Evolutionary conservation across 73 alveolate genomes (phyloP).

Genomic region (Uronychia setigera): DNA sequence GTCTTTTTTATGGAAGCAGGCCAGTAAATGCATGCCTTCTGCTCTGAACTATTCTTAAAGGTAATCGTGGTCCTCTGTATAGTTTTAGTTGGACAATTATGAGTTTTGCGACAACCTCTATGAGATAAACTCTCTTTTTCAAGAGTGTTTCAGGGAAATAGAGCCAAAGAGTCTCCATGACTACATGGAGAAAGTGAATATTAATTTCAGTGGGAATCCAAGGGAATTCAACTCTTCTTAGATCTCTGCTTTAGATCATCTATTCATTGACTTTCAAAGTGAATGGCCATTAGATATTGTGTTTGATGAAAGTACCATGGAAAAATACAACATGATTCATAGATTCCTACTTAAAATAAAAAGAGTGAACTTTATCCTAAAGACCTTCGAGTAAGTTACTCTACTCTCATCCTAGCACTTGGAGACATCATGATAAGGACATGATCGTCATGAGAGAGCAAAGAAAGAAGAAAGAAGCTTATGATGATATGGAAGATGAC

Average conservation of each 20-base stretch:
- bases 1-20: conserved; percentile 66
- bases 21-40: conserved; percentile 25
- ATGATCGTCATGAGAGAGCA: not conserved
- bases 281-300: conserved; percentile 59
- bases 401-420: not conserved
- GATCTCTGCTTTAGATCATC: conserved; percentile 37
- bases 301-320: conserved; percentile 25
- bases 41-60: conserved; percentile 16
- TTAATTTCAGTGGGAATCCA: conserved; percentile 18
- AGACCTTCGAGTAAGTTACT: not conserved
- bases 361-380: conserved; percentile 47
- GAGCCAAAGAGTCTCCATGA: not conserved
- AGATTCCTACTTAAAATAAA: conserved; percentile 31
- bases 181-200: conserved; percentile 8
- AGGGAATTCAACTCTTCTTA: not conserved
- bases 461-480: conserved; percentile 8
- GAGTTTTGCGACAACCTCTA: conserved; percentile 30
- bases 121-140: conserved; percentile 38
- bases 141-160: conserved; percentile 23
- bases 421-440: not conserved
- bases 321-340: conserved; percentile 22
- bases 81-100: conserved; percentile 39
- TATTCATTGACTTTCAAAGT: conserved; percentile 21
- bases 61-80: not conserved
- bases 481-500: not conserved